Evolutionary conservation across 805 yeast species (phyloP).

Genomic region (Saccharomycopsis javanensis): DNA sequence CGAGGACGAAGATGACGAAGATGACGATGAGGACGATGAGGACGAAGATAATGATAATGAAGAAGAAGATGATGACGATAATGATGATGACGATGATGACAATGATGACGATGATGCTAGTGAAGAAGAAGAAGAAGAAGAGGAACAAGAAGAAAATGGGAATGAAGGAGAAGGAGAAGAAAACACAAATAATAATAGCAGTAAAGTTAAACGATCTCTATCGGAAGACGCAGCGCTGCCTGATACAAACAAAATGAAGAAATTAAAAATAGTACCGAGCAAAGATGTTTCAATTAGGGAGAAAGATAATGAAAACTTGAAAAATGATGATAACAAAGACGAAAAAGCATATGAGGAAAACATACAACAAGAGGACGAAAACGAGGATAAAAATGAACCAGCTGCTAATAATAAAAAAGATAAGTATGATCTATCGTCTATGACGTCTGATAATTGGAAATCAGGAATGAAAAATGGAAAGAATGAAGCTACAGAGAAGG

Average conservation of each 20-base stretch:
- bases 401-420: not conserved
- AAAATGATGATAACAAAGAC: not conserved
- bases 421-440: not conserved
- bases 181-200: not conserved
- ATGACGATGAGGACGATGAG: slow-evolving; percentile 19
- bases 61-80: slow-evolving; percentile 26
- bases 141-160: slow-evolving; percentile 20
- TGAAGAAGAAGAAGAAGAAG: slow-evolving; percentile 22
- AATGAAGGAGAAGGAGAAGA: not conserved
- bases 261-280: not conserved
- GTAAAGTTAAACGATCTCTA: not conserved
- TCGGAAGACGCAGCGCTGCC: not conserved
- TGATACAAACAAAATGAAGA: not conserved
- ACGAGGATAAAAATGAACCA: not conserved
- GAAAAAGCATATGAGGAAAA: not conserved
- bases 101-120: slow-evolving; percentile 20
- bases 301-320: not conserved
- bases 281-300: not conserved
- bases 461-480: not conserved
- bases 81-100: slow-evolving; percentile 25
- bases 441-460: not conserved
- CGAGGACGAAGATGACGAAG: slow-evolving; percentile 20
- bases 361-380: not conserved
- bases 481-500: not conserved
- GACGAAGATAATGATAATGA: slow-evolving; percentile 30